Evolutionary conservation across 176 grass and related monocot species (phyloP), one percentile per base, ranked within the genome.

Genomic region (Eragrostis nindensis): DNA sequence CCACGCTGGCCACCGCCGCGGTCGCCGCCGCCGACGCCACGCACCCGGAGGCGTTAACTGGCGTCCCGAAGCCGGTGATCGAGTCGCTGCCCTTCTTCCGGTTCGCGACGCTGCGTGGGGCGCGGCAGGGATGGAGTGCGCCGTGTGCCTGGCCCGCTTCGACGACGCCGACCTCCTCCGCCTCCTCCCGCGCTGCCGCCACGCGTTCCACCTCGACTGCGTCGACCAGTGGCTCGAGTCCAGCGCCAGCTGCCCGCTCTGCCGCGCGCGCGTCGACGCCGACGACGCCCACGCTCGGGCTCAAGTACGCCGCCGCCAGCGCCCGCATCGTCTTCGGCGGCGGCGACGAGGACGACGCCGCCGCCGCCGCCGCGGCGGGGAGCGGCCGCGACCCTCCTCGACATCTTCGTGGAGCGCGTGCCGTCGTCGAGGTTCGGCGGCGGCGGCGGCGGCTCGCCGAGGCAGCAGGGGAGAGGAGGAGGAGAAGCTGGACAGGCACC

Each of bases 1-100:
- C 63, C 39, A 7, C 70, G 10, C n/a, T 26, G 26, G 67, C 38
- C 1, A 57, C 6, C n/a, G 21, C 40, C 52, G 29, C 24, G 6
- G 49, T 15, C 3, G 18, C 40, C 42, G 41, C 39, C 1, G 53
- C 21, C 9, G 1, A 45, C 27, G 6, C 30, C 2, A 17, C 30
- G 7, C 32, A 7, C n/a, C n/a, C n/a, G n/a, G n/a, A n/a, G n/a
- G n/a, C n/a, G n/a, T n/a, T n/a, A n/a, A n/a, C n/a, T n/a, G 90
- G 93, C 24, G 78, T 98, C 13, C 79, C 87, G 8, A 91, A 87
- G 78, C 14, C 71, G 36, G 80, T 95, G 7, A 72, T 98, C 27
- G 86, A 98, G 63, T 93, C 90, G 17, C 92, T 95, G 3, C 96
- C 96, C 12, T 93, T 94, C 82, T 98, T 98, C 77, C 90, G 90